Evolutionary conservation across 805 yeast genomes (phyloP).

Genomic region (Saccharomycopsis lassenensis): DNA sequence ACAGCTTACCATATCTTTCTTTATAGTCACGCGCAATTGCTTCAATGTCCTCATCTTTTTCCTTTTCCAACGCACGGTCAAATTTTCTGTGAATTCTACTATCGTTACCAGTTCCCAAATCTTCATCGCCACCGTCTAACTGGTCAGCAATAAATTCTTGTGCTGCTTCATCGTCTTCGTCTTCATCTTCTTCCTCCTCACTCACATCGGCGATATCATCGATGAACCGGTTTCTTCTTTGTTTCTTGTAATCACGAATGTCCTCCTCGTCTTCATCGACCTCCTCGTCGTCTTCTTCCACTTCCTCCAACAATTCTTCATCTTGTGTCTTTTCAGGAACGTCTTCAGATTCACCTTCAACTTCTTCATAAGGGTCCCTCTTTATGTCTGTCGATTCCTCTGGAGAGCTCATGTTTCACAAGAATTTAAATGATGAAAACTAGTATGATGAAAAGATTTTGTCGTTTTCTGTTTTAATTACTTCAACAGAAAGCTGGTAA

Average conservation of each 20-base stretch:
- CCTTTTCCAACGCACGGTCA: conserved; percentile 77
- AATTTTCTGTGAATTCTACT: conserved; percentile 85
- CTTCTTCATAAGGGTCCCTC: conserved; percentile 14
- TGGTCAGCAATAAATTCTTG: conserved; percentile 72
- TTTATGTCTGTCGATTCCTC: too few relatives aligned
- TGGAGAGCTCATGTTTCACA: too few relatives aligned
- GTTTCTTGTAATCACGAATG: conserved; percentile 34
- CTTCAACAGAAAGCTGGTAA: too few relatives aligned
- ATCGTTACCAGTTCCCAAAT: conserved; percentile 33
- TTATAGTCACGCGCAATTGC: conserved; percentile 83
- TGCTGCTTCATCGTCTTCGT: conserved; percentile 91
- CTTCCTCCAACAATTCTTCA: conserved; percentile 24
- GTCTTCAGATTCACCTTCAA: conserved; percentile 9
- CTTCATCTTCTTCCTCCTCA: conserved; percentile 89
- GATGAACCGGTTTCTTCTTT: conserved; percentile 70
- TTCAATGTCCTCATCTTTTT: conserved; percentile 92
- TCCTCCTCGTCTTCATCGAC: conserved; percentile 45
- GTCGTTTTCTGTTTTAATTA: background rate
- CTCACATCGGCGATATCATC: conserved; percentile 99
- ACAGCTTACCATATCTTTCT: conserved; percentile 82
- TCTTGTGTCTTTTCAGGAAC: too few relatives aligned
- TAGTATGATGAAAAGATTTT: too few relatives aligned
- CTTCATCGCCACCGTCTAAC: conserved; percentile 45
- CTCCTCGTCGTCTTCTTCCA: conserved; percentile 34
- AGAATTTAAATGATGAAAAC: too few relatives aligned